Evolutionary conservation across 805 yeast genomes (phyloP).

Genomic region (Saccharomycopsis sp.): DNA sequence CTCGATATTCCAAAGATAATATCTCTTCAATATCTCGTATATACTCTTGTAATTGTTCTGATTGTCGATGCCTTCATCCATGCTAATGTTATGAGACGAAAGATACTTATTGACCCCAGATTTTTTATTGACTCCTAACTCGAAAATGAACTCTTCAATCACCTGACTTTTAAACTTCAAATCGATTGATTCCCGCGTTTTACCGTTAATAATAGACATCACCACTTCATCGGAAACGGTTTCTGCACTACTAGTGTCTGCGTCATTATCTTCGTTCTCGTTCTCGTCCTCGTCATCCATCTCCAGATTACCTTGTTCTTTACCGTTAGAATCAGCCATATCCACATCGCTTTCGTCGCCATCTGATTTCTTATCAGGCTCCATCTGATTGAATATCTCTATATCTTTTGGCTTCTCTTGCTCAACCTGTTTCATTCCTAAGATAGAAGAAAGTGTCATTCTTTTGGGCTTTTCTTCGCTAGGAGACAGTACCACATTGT

Average conservation of each 20-base stretch:
- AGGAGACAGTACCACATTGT: neutral
- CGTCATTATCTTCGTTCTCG: conserved; percentile 19
- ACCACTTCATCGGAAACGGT: conserved; percentile 12
- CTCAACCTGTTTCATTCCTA: neutral
- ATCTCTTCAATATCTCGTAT: conserved; percentile 29
- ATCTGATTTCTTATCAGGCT: no score
- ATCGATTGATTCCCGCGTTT: neutral
- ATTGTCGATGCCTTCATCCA: conserved; percentile 21
- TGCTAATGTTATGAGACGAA: neutral
- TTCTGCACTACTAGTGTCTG: conserved; percentile 11
- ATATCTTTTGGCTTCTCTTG: neutral
- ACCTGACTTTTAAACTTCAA: conserved; percentile 3
- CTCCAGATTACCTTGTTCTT: neutral
- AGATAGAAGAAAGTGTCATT: neutral
- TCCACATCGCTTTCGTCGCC: neutral
- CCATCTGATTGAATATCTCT: neutral
- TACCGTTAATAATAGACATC: conserved; percentile 3
- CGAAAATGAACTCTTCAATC: neutral
- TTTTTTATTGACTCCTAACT: neutral
- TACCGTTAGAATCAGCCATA: neutral
- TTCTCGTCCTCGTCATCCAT: conserved; percentile 7
- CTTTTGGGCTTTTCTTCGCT: neutral
- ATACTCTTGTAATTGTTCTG: conserved; percentile 16
- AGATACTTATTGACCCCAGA: neutral
- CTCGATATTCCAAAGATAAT: conserved; percentile 34